Percentiles rank a stretch among this genome's conserved stretches.
phyloP scores from a whole-genome alignment of 768 basidiomycete genomes.

The Rhizopogon rudus region DNA sequence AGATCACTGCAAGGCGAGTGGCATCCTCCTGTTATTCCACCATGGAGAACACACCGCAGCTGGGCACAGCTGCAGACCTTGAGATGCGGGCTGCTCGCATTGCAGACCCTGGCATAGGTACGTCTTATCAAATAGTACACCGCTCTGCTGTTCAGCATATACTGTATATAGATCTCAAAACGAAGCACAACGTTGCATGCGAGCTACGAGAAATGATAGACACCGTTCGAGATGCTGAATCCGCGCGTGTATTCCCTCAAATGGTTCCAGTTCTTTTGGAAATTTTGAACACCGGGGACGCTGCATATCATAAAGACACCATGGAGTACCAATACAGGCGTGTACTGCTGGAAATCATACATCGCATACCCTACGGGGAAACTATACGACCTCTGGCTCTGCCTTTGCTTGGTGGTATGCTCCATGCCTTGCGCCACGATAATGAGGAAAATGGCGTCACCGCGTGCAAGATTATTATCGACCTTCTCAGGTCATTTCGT shows the following conservation, averaged over 20 bases:
- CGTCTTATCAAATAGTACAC: constrained; percentile 8
- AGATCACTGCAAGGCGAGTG: neutral
- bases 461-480: constrained; percentile 88
- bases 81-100: constrained; percentile 69
- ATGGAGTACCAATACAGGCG: constrained; percentile 81
- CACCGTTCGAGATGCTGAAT: constrained; percentile 70
- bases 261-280: constrained; percentile 73
- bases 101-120: constrained; percentile 72
- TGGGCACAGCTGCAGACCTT: constrained; percentile 50
- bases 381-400: constrained; percentile 63
- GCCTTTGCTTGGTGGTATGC: constrained; percentile 72
- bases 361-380: constrained; percentile 82
- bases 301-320: constrained; percentile 61
- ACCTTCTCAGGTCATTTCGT: constrained; percentile 78
- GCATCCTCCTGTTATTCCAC: neutral
- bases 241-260: constrained; percentile 60
- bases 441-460: constrained; percentile 94
- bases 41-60: constrained; percentile 42
- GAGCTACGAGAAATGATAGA: constrained; percentile 84
- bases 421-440: constrained; percentile 80
- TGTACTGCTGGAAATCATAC: constrained; percentile 82
- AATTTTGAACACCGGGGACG: constrained; percentile 63
- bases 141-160: neutral
- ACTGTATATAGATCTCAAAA: constrained; percentile 53
- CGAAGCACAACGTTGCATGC: constrained; percentile 63